Evolutionary conservation across 2,329 filamentous ascomycete species (phyloP), one percentile per base, ranked within the genome.

Genomic region (Aspergillus fumigatiaffinis): DNA sequence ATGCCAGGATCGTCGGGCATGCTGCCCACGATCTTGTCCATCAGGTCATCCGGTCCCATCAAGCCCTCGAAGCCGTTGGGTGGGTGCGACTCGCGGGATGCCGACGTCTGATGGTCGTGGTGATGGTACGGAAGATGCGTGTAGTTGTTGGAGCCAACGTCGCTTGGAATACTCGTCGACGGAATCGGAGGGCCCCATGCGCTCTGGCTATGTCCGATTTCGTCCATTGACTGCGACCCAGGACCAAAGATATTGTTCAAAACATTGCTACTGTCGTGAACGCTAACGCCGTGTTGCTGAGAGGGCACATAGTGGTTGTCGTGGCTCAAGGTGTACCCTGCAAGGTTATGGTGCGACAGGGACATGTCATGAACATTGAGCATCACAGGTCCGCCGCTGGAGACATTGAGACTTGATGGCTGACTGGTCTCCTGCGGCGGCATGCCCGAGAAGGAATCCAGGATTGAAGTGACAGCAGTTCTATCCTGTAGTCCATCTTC

Each of bases 1-100:
- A 75, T 68, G 52, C 65, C 63, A 38, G 66, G 62, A 55, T 68
- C 71, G 29, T 63, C 64, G 38, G 72, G 61, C 54, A 75, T 69
- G 20, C 69, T 67, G 26, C 72, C 69, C 35, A 75, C 72, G 29
- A 74, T 56, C 60, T 73, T 75, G 50, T 73, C 71, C 59, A 74
- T 72, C 58, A 75, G 60, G 52, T 74, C 71, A 44, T 75, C 73
- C 0, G 71, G 64, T 9, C 70, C 64, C 54, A 73, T 56, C 23
- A 74, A 59, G 2, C 66, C 67, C 50, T 74, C 73, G 12, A 74
- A 69, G 10, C 69, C 63, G 53, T 66, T 71, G 35, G 58, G 52
- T 50, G 69, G 71, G 42, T 73, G 69, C 26, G 68, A 60, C 55
- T 73, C 73, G 10, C 73, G 70, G 23, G 71, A 67, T 4, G 66